Evolutionary conservation across 2,329 filamentous ascomycete species (phyloP), one percentile per base, ranked within the genome.

Genomic region (Mariannaea elegans): DNA sequence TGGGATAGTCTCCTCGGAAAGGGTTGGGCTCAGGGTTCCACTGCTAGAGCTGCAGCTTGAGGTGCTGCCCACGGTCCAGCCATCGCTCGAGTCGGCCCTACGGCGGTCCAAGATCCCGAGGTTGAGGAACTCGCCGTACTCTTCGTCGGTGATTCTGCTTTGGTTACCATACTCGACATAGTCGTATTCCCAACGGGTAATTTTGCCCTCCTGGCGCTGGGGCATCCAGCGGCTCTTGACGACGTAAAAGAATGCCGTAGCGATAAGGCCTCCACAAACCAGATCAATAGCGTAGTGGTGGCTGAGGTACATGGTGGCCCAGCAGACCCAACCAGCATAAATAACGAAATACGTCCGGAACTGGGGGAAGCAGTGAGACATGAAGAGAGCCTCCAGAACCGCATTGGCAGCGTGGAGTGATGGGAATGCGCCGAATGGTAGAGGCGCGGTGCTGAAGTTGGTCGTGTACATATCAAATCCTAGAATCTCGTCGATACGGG

Each of bases 261-360:
- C 90, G 60, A 93, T 82, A 61, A 97, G 82, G 74, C 90, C 93
- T 67, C 94, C 94, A 32, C 87, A 92, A 23, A 97, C 92, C 49
- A 98, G 83, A 76, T 98, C 94, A 38, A 98, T 91, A 29, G 94
- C 94, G 75, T 98, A 98, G 80, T 98, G 94, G 78, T 98, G 94
- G 72, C 92, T 96, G 51, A 98, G 86, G 74, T 98, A 97, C 93
- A 98, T 97, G 68, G 94, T 98, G 12, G 94, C 91, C 93, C 94
- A 98, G 92, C 93, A 97, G 71, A 97, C 89, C 94, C 94, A 97
- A 73, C 91, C 85, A 42, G 91, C 90, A 77, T 97, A 98, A 65
- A 86, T 83, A 64, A 94, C 85, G 78, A 96, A 97, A 52, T 95
- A 78, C 12, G 90, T 87, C 66, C 91, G 88, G 66, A 96, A 85